Conservation (phyloP, 805 yeast species). For the Candida sonorensis region DNA sequence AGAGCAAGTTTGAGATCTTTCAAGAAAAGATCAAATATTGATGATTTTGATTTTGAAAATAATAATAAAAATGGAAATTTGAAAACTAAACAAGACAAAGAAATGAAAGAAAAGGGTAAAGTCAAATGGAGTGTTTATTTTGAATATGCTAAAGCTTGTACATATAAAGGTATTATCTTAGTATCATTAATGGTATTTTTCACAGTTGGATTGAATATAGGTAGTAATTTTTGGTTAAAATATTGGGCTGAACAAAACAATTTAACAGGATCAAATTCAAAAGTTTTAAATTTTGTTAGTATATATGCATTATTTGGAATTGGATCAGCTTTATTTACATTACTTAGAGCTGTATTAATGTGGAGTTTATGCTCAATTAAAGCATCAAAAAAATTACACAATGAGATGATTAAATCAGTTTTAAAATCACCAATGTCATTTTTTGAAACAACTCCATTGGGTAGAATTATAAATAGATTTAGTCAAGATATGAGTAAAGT, state of each 20-base stretch:
- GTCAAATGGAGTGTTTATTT: constrained; percentile 48
- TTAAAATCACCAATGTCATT: constrained; percentile 57
- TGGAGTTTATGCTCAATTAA: constrained; percentile 46
- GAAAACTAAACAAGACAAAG: constrained; percentile 41
- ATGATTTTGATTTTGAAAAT: constrained; percentile 12
- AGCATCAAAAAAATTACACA: constrained; percentile 51
- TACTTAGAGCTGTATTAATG: constrained; percentile 40
- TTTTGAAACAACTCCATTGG: constrained; percentile 65
- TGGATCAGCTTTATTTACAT: constrained; percentile 40
- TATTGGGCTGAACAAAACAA: constrained; percentile 58
- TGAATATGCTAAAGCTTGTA: constrained; percentile 55
- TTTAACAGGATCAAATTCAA: constrained; percentile 34
- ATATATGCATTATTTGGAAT: constrained; percentile 53
- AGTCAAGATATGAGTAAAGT: constrained; percentile 54
- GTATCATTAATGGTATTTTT: constrained; percentile 28
- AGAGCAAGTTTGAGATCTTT: constrained; percentile 64
- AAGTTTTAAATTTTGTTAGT: constrained; percentile 40
- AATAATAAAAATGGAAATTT: constrained; percentile 19
- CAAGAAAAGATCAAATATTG: constrained; percentile 34
- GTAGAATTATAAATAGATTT: constrained; percentile 59
- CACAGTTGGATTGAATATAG: constrained; percentile 26
- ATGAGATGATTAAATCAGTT: constrained; percentile 47
- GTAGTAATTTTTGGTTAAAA: constrained; percentile 58
- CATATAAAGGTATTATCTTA: constrained; percentile 38
- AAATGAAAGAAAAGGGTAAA: constrained; percentile 51